These are phyloP conservation scores for Fusarium tjaetaba DNA, from an alignment of 2,329 filamentous ascomycete species.

Conservation along the genomic window DNA sequence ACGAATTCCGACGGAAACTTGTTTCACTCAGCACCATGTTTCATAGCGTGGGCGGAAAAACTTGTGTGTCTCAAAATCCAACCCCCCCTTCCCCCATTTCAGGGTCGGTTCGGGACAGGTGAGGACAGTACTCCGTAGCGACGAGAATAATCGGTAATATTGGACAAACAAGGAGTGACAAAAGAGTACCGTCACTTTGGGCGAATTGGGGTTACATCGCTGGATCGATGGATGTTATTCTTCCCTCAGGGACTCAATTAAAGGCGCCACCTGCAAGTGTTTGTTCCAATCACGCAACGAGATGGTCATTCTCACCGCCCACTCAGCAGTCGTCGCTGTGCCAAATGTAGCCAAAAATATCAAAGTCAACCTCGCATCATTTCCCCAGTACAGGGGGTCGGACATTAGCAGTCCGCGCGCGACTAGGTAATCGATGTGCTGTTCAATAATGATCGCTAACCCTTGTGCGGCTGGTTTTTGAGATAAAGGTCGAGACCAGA, in stretches of 20 bases:
- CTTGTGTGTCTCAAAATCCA: slow-evolving; percentile 16
- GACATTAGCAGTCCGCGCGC: slow-evolving; percentile 21
- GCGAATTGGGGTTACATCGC: slow-evolving; percentile 29
- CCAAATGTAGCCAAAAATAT: slow-evolving; percentile 25
- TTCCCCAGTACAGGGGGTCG: slow-evolving; percentile 28
- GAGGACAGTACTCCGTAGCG: not conserved
- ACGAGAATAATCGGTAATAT: slow-evolving; percentile 28
- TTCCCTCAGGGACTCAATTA: slow-evolving; percentile 1
- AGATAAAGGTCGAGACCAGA: slow-evolving; percentile 17
- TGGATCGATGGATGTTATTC: slow-evolving; percentile 21
- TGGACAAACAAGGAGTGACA: slow-evolving; percentile 14
- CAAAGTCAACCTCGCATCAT: slow-evolving; percentile 38
- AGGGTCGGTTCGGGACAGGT: not conserved
- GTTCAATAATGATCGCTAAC: slow-evolving; percentile 9
- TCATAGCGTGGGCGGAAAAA: slow-evolving; percentile 18
- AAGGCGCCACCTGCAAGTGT: slow-evolving; percentile 21
- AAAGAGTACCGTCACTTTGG: slow-evolving; percentile 21
- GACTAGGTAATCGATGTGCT: not conserved
- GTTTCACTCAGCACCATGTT: slow-evolving; percentile 30
- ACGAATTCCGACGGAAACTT: slow-evolving; percentile 9
- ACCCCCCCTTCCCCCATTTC: not conserved
- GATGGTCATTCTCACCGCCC: slow-evolving; percentile 12
- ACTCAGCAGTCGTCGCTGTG: slow-evolving; percentile 8
- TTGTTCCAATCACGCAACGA: slow-evolving; percentile 27
- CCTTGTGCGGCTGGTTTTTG: slow-evolving; percentile 6